Evolutionary conservation across 225 moss, liverwort and hornwort species (phyloP).

Genomic region (Sphagnum tenellum): DNA sequence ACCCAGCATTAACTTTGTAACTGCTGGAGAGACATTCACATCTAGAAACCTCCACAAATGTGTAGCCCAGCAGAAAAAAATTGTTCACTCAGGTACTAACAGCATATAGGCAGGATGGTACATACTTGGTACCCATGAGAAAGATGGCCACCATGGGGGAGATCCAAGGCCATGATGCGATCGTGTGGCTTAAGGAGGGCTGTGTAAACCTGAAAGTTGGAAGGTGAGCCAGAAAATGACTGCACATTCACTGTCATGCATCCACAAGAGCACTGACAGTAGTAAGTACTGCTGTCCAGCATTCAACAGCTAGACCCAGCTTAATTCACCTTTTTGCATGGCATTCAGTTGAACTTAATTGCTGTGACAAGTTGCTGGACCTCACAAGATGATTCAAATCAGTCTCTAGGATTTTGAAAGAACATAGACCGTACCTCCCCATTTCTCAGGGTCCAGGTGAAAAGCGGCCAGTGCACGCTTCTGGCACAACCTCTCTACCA

Average conservation of each 20-base stretch:
- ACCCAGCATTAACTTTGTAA: no score
- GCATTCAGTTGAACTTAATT: no score
- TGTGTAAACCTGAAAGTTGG: slow-evolving; percentile 98
- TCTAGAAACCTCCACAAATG: no score
- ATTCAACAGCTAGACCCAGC: no score
- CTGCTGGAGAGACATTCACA: no score
- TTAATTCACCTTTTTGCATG: no score
- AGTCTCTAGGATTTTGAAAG: no score
- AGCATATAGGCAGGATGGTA: neutral
- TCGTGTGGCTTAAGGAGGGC: slow-evolving; percentile 93
- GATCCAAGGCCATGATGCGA: slow-evolving; percentile 93
- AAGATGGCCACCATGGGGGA: slow-evolving; percentile 92
- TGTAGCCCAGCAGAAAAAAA: no score
- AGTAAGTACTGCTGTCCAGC: no score
- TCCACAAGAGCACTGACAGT: neutral
- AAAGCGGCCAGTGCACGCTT: slow-evolving; percentile 88
- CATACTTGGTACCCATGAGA: slow-evolving; percentile 91
- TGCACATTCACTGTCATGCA: slow-evolving; percentile 74
- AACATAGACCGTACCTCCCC: slow-evolving; percentile 53
- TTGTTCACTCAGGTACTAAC: no score
- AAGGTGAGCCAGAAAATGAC: slow-evolving; percentile 83
- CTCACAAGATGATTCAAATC: no score
- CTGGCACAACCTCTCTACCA: slow-evolving; percentile 88
- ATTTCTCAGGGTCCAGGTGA: slow-evolving; percentile 81
- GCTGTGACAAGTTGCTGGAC: no score